These are phyloP conservation scores for Lophiostoma macrostomum DNA, from an alignment of 495 filamentous ascomycete genomes.

Conservation along the genomic window DNA sequence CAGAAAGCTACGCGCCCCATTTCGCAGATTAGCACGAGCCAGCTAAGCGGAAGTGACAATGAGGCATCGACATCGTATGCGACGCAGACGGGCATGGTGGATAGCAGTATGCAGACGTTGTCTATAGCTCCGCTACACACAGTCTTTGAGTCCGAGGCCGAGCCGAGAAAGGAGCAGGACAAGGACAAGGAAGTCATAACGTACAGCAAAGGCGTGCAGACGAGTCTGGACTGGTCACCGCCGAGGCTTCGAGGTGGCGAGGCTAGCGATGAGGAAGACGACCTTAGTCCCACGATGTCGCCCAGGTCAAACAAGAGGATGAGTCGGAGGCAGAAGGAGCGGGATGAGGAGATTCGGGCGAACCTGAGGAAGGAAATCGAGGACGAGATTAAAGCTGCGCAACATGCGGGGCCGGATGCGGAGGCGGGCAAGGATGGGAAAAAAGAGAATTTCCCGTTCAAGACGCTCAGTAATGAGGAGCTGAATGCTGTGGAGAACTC, in stretches of 20 bases:
- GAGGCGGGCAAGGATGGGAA: constrained; percentile 46
- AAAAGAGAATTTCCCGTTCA: constrained; percentile 63
- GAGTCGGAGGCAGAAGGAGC: constrained; percentile 71
- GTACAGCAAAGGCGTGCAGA: constrained; percentile 95
- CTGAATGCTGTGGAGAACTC: constrained; percentile 86
- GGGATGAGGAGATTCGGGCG: constrained; percentile 84
- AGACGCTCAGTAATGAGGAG: constrained; percentile 79
- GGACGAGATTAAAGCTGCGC: constrained; percentile 74
- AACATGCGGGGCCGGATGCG: constrained; percentile 40
- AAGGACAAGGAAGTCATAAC: constrained; percentile 78
- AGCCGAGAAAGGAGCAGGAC: constrained; percentile 61
- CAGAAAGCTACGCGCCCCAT: constrained; percentile 71
- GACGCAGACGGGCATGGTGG: constrained; percentile 9
- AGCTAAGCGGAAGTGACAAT: constrained; percentile 55
- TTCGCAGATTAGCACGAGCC: constrained; percentile 73
- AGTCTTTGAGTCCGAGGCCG: constrained; percentile 67
- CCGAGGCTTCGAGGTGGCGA: constrained; percentile 35
- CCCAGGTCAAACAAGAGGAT: constrained; percentile 60
- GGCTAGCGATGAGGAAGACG: constrained; percentile 62
- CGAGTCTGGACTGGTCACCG: constrained; percentile 51
- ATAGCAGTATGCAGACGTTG: constrained; percentile 57
- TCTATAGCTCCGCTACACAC: constrained; percentile 65
- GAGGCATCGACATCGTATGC: constrained; percentile 1
- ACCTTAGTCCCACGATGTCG: constrained; percentile 49
- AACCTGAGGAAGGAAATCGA: constrained; percentile 86